Evolutionary conservation across 2,329 filamentous ascomycete genomes (phyloP), one percentile per base, ranked within the genome.

Genomic region (Colletotrichum tropicale): DNA sequence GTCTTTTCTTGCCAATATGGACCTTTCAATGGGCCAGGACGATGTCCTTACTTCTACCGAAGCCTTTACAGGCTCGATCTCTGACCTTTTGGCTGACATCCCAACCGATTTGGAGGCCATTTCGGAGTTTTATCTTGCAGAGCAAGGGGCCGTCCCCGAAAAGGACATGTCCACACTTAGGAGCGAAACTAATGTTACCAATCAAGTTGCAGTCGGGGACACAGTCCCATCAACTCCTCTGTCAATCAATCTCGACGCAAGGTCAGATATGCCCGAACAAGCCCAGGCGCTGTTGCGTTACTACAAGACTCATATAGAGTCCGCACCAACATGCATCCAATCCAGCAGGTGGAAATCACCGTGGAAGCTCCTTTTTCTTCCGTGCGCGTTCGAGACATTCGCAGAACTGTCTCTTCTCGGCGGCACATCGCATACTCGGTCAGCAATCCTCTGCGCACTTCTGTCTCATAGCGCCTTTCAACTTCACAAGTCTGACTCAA

Each of bases 401-500:
- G 86, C 86, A 3, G 85, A 86, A 56, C 70, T 87, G 1, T 84
- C 85, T 0, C 79, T 88, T 2, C 86, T 85, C 48, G 86, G 87
- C 16, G 73, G 78, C 2, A 78, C 85, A 2, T 84, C 83, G 18
- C 81, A 85, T 71, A 85, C 86, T 0, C 83, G 84, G 28, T 80
- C 83, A 5, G 83, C 82, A 2, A 82, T 84, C 10, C 83, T 88
- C 21, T 85, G 84, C 38, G 83, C 83, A 0, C 83, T 86, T 0
- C 78, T 88, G 4, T 82, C 86, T 3, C 84, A 87, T 6, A 86
- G 86, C 56, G 86, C 87, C 0, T 84, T 86, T 24, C 85, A 85
- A 55, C 78, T 87, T 0, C 79, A 83, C 16, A 80, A 81, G 26
- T 70, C 77, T 21, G 43, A 0, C 69, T 5, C 70, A 74, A 74